Conservation (phyloP, 495 filamentous ascomycete genomes). For the Penicillium bialowiezense region DNA sequence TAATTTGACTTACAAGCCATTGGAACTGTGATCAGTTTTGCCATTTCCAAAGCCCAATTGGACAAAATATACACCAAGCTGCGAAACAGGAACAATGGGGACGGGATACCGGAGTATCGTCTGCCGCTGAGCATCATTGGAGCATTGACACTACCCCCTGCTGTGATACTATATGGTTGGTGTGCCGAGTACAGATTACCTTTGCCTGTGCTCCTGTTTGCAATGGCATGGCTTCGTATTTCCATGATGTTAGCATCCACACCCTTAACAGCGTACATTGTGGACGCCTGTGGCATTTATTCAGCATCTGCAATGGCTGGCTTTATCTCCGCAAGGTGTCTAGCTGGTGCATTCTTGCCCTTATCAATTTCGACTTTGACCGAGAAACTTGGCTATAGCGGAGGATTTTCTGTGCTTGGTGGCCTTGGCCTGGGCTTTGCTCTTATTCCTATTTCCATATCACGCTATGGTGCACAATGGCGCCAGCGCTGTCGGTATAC, state of each 20-base stretch:
- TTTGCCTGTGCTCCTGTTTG: background rate
- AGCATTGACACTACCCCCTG: background rate
- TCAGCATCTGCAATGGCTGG: slow-evolving; percentile 1
- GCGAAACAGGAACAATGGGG: background rate
- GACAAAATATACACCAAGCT: background rate
- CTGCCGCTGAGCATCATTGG: background rate
- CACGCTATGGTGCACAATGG: background rate
- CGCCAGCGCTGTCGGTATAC: background rate
- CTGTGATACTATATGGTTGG: background rate
- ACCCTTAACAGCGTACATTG: background rate
- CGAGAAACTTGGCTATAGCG: background rate
- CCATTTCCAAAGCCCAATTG: background rate
- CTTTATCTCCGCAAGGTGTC: background rate
- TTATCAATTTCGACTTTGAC: background rate
- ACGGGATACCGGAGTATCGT: background rate
- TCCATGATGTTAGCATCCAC: background rate
- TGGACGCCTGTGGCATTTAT: background rate
- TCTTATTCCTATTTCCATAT: background rate
- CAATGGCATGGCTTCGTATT: background rate
- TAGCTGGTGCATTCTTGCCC: background rate
- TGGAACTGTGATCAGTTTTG: background rate
- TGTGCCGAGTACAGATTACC: background rate
- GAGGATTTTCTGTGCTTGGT: background rate
- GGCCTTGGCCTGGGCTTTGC: background rate
- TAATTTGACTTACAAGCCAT: background rate